Base-by-base conservation (phyloP, 352 stramenopile species). In the Phytopythium delawarense region DNA sequence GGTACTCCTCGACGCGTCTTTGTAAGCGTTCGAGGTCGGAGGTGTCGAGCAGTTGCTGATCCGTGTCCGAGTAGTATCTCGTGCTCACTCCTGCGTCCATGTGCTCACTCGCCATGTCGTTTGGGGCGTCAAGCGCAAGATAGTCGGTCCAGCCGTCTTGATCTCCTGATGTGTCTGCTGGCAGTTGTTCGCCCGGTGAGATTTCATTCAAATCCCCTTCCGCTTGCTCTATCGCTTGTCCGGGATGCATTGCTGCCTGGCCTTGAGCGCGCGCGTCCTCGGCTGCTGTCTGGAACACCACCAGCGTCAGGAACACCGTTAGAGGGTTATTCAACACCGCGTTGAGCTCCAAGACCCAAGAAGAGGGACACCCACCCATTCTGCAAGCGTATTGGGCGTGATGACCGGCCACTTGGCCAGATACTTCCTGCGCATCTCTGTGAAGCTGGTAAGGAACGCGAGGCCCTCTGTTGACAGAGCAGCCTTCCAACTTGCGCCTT, bases 341-440 rank as follows among this genome's bases (percentile, higher is more conserved):
- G 1, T n/a, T 1, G 15, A 1, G 16, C 21, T 30, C 46, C 16
- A 18, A 25, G 28, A 35, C 9, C 4, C n/a, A 55, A 57, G 42
- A 53, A 7, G 13, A 40, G 28, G 34, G n/a, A 18, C 21, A 32
- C 64, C 44, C 75, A 82, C 74, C 63, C 23, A 55, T 45, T 37
- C 53, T 49, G 62, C 37, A 62, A 32, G 39, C 20, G 39, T 23
- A 20, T 23, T 48, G 13, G 59, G 63, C 1, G 56, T 69, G 56
- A 87, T 79, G 48, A 84, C 42, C 4, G 78, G 78, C 78, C 78
- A 87, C 46, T 75, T 87, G 6, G 18, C 30, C 61, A 61, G 59
- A 15, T 79, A 70, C 59, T 67, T 74, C 9, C 11, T 52, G 5
- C 55, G 37, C 15, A 32, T 51, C 13, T 25, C 40, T 7, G 40